These are phyloP conservation scores for Hanseniaspora occidentalis DNA, from an alignment of 805 yeast species.

Conservation along the genomic window DNA sequence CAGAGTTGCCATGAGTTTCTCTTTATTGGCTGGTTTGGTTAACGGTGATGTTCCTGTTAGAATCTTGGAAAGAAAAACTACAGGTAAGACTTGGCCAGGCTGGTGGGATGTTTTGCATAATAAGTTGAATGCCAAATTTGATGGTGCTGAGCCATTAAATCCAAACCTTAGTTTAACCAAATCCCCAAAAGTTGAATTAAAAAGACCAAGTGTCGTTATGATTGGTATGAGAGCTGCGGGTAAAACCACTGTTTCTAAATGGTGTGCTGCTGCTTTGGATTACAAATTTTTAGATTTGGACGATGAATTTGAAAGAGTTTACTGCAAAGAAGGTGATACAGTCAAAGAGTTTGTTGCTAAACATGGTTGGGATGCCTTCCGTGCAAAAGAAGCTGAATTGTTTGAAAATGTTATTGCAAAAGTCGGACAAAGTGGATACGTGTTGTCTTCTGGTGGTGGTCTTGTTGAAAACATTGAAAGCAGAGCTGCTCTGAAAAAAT, in stretches of 20 bases:
- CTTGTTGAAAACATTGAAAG: constrained; percentile 69
- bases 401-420: constrained; percentile 32
- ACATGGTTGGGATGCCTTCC: constrained; percentile 81
- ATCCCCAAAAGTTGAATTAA: constrained; percentile 9
- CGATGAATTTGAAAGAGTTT: constrained; percentile 45
- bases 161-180: constrained; percentile 1
- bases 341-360: constrained; percentile 50
- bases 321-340: constrained; percentile 27
- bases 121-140: constrained; percentile 47
- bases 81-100: constrained; percentile 98
- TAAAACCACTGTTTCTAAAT: constrained; percentile 71
- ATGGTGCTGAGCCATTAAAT: constrained; percentile 50
- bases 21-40: constrained; percentile 69
- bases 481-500: constrained; percentile 47
- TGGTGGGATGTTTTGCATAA: constrained; percentile 95
- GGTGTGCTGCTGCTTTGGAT: constrained; percentile 62
- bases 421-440: constrained; percentile 37
- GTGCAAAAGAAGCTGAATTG: constrained; percentile 49
- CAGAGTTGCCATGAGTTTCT: constrained; percentile 95
- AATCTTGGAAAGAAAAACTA: constrained; percentile 79
- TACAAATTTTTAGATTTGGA: constrained; percentile 69
- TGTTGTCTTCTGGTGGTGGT: constrained; percentile 95
- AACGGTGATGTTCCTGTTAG: constrained; percentile 36
- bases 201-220: constrained; percentile 43
- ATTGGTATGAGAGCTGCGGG: constrained; percentile 99